A percentile compares a stretch with the other conserved stretches of the same genome.
These are phyloP conservation scores for Malassezia sp. DNA, from an alignment of 1,284 basidiomycete species.

Conservation along the genomic window DNA sequence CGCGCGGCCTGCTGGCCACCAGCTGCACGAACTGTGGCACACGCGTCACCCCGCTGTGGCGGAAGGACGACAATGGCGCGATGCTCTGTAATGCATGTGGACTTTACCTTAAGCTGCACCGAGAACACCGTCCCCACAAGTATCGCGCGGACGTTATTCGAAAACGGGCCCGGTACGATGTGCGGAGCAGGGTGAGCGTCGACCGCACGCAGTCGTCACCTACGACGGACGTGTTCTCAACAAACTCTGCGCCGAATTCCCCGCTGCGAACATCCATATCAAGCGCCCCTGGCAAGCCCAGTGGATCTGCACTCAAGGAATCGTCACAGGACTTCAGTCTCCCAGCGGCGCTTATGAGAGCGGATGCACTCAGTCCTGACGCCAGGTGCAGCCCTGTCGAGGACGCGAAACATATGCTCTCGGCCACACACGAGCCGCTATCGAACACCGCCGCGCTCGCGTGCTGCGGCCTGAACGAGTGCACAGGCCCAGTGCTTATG, in stretches of 20 bases:
- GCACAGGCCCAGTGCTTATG: slow-evolving; percentile 12
- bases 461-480: slow-evolving; percentile 9
- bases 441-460: slow-evolving; percentile 1
- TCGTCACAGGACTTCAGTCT: too few relatives aligned
- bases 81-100: slow-evolving; percentile 42
- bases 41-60: slow-evolving; percentile 40
- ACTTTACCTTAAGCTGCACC: slow-evolving; percentile 37
- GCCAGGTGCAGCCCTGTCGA: slow-evolving; percentile 3
- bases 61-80: slow-evolving; percentile 36
- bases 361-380: too few relatives aligned
- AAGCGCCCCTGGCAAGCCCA: too few relatives aligned
- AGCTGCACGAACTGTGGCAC: slow-evolving; percentile 43
- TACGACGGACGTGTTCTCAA: neutral
- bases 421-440: slow-evolving; percentile 5
- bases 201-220: neutral
- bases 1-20: slow-evolving; percentile 20
- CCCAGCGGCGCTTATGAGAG: too few relatives aligned
- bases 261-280: too few relatives aligned
- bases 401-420: slow-evolving; percentile 3
- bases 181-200: neutral
- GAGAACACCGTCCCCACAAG: slow-evolving; percentile 30
- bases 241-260: neutral
- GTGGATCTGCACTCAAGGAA: too few relatives aligned
- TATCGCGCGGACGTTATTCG: slow-evolving; percentile 43
- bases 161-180: slow-evolving; percentile 36